Evolutionary conservation across 2,329 filamentous ascomycete genomes (phyloP).

Genomic region (Fusarium neocosmosporiellum): DNA sequence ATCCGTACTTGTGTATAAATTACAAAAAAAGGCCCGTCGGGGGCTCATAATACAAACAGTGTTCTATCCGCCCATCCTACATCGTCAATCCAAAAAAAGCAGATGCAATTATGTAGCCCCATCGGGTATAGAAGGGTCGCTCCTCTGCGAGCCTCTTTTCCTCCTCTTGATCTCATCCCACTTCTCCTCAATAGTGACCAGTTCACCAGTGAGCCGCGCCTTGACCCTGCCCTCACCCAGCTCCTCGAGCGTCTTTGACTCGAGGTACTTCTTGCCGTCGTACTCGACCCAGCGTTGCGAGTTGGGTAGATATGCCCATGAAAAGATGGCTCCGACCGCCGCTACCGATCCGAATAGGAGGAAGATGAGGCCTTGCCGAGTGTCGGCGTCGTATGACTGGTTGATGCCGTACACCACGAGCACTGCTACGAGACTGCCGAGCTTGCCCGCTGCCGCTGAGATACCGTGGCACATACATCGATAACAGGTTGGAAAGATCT

Average conservation of each 20-base stretch:
- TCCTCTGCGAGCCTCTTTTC: constrained; percentile 39
- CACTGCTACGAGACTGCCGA: constrained; percentile 65
- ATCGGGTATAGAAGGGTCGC: constrained; percentile 40
- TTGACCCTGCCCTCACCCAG: constrained; percentile 60
- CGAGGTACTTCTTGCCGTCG: constrained; percentile 51
- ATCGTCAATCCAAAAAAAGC: neutral
- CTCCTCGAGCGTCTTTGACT: constrained; percentile 62
- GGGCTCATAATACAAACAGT: constrained; percentile 10
- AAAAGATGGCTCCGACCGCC: constrained; percentile 60
- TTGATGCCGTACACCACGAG: constrained; percentile 64
- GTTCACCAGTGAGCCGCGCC: constrained; percentile 57
- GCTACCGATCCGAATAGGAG: constrained; percentile 63
- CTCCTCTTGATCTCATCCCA: constrained; percentile 53
- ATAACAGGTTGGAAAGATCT: constrained; percentile 73
- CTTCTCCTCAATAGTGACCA: constrained; percentile 58
- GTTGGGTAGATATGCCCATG: constrained; percentile 64
- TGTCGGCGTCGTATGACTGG: constrained; percentile 53
- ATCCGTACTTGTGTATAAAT: constrained; percentile 8
- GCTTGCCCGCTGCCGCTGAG: constrained; percentile 69
- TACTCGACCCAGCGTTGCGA: constrained; percentile 55
- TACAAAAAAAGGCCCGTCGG: neutral
- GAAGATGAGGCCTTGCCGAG: constrained; percentile 62
- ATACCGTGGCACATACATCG: constrained; percentile 72
- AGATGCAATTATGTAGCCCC: constrained; percentile 20
- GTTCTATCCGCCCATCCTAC: neutral